Percentiles rank a stretch among this genome's conserved stretches.
phyloP scores from a whole-genome alignment of 1,284 basidiomycete genomes.

The Exobasidium cylindrosporum region DNA sequence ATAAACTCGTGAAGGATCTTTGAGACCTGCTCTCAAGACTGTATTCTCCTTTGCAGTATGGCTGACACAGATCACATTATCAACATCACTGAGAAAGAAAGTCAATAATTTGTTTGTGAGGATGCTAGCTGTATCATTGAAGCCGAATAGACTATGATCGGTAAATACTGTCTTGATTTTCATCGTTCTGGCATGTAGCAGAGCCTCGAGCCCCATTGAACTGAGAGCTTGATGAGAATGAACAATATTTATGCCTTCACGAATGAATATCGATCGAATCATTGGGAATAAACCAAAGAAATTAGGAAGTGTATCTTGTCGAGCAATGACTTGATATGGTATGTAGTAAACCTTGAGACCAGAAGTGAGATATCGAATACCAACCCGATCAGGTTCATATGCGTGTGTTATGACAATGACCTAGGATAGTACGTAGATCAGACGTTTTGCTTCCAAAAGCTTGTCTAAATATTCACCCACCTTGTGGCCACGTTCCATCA shows the following conservation, averaged over 20 bases:
- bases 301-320: conserved; percentile 81
- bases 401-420: conserved; percentile 93
- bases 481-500: conserved; percentile 81
- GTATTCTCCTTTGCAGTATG: conserved; percentile 80
- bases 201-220: conserved; percentile 84
- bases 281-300: conserved; percentile 90
- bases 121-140: conserved; percentile 88
- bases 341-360: conserved; percentile 91
- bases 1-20: conserved; percentile 37
- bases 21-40: conserved; percentile 71
- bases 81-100: conserved; percentile 81
- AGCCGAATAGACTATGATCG: conserved; percentile 93
- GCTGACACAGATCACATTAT: conserved; percentile 93
- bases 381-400: conserved; percentile 77
- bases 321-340: conserved; percentile 73
- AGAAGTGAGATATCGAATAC: conserved; percentile 79
- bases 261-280: conserved; percentile 78
- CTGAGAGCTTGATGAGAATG: conserved; percentile 90
- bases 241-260: conserved; percentile 81
- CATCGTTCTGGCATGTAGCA: conserved; percentile 68
- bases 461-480: conserved; percentile 58
- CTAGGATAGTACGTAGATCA: neutral
- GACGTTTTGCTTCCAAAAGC: conserved; percentile 4
- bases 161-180: conserved; percentile 77
- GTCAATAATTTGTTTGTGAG: conserved; percentile 92